Percentiles rank a stretch among this genome's conserved stretches.
phyloP scores from a whole-genome alignment of 257 asterid genomes.

The Solanum boliviense region DNA sequence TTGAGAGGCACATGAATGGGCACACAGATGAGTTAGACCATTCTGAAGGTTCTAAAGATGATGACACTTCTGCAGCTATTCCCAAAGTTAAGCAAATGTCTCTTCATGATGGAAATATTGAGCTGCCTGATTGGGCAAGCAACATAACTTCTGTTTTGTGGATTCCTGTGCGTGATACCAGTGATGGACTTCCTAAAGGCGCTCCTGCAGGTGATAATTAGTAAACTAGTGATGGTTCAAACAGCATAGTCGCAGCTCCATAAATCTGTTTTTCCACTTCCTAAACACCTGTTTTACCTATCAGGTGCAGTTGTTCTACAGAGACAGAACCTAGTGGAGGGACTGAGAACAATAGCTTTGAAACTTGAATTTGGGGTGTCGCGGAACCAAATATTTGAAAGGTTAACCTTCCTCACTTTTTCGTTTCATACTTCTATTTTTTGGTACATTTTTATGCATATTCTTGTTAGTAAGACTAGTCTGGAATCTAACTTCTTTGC shows the following conservation, averaged over 20 bases:
- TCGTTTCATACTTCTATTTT: neutral
- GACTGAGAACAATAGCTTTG: slow-evolving; percentile 89
- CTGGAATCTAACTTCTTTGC: slow-evolving; percentile 18
- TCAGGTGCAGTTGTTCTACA: slow-evolving; percentile 55
- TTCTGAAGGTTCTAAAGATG: slow-evolving; percentile 8
- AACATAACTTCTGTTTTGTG: slow-evolving; percentile 67
- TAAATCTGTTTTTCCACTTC: neutral
- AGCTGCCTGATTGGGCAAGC: slow-evolving; percentile 88
- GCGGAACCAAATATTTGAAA: slow-evolving; percentile 83
- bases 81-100: slow-evolving; percentile 42
- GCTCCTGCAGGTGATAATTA: slow-evolving; percentile 64
- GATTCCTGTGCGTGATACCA: slow-evolving; percentile 70
- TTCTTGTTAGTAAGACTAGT: slow-evolving; percentile 9
- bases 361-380: slow-evolving; percentile 93
- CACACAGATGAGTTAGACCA: slow-evolving; percentile 16
- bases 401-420: slow-evolving; percentile 23
- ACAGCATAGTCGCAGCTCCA: neutral
- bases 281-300: slow-evolving; percentile 7
- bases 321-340: slow-evolving; percentile 83
- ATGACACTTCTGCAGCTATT: slow-evolving; percentile 20
- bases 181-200: slow-evolving; percentile 70
- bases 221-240: slow-evolving; percentile 2
- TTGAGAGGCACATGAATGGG: slow-evolving; percentile 45
- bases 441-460: neutral
- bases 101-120: slow-evolving; percentile 55